Evolutionary conservation across 305 asterid species (phyloP).

Genomic region (Fraxinus platypoda): DNA sequence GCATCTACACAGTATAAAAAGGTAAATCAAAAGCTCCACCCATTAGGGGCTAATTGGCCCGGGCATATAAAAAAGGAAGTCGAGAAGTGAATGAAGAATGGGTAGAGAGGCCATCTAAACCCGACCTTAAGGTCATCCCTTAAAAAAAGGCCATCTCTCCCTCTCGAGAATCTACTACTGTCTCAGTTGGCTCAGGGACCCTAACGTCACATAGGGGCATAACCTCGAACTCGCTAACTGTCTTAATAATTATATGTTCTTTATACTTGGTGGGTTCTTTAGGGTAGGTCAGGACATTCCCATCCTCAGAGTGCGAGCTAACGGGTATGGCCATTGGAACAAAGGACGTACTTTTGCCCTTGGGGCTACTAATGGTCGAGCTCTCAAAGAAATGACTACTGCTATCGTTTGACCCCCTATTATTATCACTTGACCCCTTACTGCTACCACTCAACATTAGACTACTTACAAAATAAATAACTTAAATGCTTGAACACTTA

Average conservation of each 20-base stretch:
- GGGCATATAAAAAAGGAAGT: background rate
- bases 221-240: background rate
- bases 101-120: background rate
- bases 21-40: background rate
- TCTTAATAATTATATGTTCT: background rate
- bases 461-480: background rate
- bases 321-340: background rate
- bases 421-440: background rate
- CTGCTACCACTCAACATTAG: background rate
- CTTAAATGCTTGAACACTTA: background rate
- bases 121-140: background rate
- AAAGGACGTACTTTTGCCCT: background rate
- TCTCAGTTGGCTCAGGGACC: background rate
- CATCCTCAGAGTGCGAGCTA: background rate
- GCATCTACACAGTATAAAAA: background rate
- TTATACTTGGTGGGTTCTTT: background rate
- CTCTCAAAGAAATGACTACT: background rate
- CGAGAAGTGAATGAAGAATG: background rate
- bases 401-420: background rate
- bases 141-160: background rate
- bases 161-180: background rate
- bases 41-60: background rate
- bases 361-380: background rate
- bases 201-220: background rate
- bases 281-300: background rate